Base-by-base conservation (phyloP, 2,329 filamentous ascomycete species). In the Aspergillus persii region DNA sequence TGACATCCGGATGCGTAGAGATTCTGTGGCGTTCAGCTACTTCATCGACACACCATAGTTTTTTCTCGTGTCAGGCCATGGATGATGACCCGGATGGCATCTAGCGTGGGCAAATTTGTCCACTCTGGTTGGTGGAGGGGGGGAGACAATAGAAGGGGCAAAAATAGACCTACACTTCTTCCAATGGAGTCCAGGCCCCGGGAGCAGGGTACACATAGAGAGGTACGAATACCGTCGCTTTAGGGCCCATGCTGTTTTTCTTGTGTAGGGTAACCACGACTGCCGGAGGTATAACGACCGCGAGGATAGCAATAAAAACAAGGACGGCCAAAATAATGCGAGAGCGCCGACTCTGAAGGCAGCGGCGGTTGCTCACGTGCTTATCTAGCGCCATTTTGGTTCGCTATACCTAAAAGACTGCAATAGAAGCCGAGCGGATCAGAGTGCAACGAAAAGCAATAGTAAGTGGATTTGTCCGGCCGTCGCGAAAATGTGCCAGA, bases 151-250 rank as follows among this genome's bases (percentile, higher is more conserved):
- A 29, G 36, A 56, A 56, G 18, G 18, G 18, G 18, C 18, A 23
- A 58, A 61, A 41, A 41, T 15, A 41, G 36, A 73, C 71, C 62
- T 74, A 82, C 79, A 76, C 76, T 62, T 76, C 63, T 65, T 77
- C 75, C 59, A 81, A 68, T 12, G 78, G 76, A 61, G 76, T 68
- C 79, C 80, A 82, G 26, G 78, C 77, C 48, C 75, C 78, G n/a
- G 74, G 70, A 44, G 72, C 71, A 57, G 79, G 79, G 68, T 81
- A 81, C 47, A 82, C 71, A 67, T 82, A 82, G 54, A 82, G 77
- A 61, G 79, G 80, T 49, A 83, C 73, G 59, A 82, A 71, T 12
- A 81, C 74, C 51, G 74, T 77, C 36, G 76, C 71, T 65, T 72
- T 74, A 4, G 75, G 72, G 39, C 69, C 68, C 68, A 72, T 73